Base-by-base conservation (phyloP, 805 yeast species). In the Nakazawaea anatomiae region DNA sequence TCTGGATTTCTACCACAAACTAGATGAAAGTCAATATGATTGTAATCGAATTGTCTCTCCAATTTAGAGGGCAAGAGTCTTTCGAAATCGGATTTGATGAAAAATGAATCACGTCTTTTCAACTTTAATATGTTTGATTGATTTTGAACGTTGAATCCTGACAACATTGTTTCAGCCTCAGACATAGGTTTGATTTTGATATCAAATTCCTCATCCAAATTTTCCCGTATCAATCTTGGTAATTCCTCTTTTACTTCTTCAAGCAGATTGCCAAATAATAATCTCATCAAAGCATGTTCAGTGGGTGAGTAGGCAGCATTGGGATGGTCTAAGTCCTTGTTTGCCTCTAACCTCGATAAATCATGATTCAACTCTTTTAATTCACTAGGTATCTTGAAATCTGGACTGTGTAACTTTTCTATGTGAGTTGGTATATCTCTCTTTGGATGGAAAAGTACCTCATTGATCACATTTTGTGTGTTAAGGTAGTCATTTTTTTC, bases 1-100 rank as follows among this genome's bases (percentile, higher is more conserved):
- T 60, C 46, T 0, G 80, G 76, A 54, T 75, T 68, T 48, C 90
- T 62, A 10, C 77, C 77, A 51, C 80, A 74, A 12, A 79, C 67
- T 3, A 76, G 71, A n/a, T 63, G 63, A 47, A 77, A 69, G 31
- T 61, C 66, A 11, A 58, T 52, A 44, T 47, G 54, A 32, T 57
- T 52, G n/a, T 66, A 56, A 36, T 59, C 44, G 55, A 65, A 66
- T 18, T 48, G 58, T 49, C 73, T 56, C 32, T 68, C 70, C 51
- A 68, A 60, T 9, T 56, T 52, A 9, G 65, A 60, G 0, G 78
- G 76, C 48, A 62, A 71, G 10, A 75, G 44, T 36, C 69, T 66
- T 42, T 52, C 49, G 50, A 78, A 72, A 57, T 79, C 83, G 1
- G 67, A 55, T 4, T 61, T 58, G 8, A 62, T 60, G 0, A 77